phyloP scores from a whole-genome alignment of 106 monocot species.

The Platanthera guangdongensis region DNA sequence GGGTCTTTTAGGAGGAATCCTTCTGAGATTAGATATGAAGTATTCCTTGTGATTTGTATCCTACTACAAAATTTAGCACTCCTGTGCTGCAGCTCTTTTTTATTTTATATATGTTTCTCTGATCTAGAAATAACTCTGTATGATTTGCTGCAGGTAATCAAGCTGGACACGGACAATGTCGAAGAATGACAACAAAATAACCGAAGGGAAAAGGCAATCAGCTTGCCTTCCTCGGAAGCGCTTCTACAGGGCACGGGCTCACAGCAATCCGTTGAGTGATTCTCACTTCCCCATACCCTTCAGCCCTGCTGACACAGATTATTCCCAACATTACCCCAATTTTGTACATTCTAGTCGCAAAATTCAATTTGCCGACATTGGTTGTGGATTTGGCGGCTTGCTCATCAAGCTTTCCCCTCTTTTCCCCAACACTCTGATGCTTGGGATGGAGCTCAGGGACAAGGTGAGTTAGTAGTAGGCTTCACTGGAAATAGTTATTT shows the following conservation, averaged over 20 bases:
- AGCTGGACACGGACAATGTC: conserved; percentile 6
- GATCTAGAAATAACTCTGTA: neutral
- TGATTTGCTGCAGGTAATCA: neutral
- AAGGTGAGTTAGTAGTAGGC: conserved; percentile 43
- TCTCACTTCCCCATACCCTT: conserved; percentile 92
- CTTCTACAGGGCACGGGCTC: conserved; percentile 93
- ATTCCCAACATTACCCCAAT: conserved; percentile 55
- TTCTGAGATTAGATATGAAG: too few species aligned
- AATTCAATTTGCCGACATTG: conserved; percentile 82
- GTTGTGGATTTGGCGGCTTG: conserved; percentile 92
- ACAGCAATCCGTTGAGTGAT: conserved; percentile 97
- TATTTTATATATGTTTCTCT: too few species aligned
- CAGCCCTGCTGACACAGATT: conserved; percentile 63
- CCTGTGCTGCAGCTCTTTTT: too few species aligned
- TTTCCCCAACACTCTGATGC: conserved; percentile 85
- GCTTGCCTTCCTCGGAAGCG: conserved; percentile 62
- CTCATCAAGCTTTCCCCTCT: conserved; percentile 74
- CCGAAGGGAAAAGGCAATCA: conserved; percentile 22
- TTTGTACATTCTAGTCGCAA: conserved; percentile 37
- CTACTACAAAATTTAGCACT: too few species aligned
- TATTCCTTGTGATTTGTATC: too few species aligned
- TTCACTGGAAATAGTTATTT: too few species aligned
- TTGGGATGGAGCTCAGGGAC: conserved; percentile 96
- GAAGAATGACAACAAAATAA: neutral
- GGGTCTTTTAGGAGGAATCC: too few species aligned